Evolutionary conservation across 108 stramenopile species (phyloP).

Genomic region (Cylindrotheca fusiformis): DNA sequence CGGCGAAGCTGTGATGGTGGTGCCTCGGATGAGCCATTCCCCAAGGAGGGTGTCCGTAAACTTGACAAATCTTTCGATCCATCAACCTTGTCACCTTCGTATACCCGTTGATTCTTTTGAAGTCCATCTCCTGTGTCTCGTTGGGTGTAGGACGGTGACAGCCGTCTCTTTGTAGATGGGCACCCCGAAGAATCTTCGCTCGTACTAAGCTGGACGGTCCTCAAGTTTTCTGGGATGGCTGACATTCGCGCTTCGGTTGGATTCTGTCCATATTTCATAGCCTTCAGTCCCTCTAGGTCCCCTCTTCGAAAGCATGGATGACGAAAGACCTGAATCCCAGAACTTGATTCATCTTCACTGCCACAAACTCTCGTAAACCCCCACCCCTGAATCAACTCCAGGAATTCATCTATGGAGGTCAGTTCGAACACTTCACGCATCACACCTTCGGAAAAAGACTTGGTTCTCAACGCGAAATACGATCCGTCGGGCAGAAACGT

Average conservation of each 20-base stretch:
- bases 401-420: conserved; percentile 35
- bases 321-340: conserved; percentile 57
- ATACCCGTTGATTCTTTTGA: background rate
- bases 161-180: conserved; percentile 25
- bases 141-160: conserved; percentile 23
- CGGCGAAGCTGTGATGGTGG: conserved; percentile 9
- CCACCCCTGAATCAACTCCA: conserved; percentile 31
- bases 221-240: conserved; percentile 15
- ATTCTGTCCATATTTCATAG: conserved; percentile 19
- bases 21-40: background rate
- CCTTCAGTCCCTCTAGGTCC: conserved; percentile 32
- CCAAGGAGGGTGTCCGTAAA: background rate
- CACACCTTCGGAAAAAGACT: conserved; percentile 63
- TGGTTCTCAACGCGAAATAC: conserved; percentile 58
- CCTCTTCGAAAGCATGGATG: conserved; percentile 61
- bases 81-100: background rate
- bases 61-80: background rate
- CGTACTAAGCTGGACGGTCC: background rate
- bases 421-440: conserved; percentile 61
- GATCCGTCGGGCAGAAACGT: conserved; percentile 67
- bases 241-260: conserved; percentile 11
- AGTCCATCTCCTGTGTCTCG: conserved; percentile 9
- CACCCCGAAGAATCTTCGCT: conserved; percentile 16
- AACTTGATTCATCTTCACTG: conserved; percentile 9
- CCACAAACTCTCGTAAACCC: conserved; percentile 30